phyloP scores from a whole-genome alignment of 1,284 basidiomycete species.

The Austropuccinia psidii region DNA sequence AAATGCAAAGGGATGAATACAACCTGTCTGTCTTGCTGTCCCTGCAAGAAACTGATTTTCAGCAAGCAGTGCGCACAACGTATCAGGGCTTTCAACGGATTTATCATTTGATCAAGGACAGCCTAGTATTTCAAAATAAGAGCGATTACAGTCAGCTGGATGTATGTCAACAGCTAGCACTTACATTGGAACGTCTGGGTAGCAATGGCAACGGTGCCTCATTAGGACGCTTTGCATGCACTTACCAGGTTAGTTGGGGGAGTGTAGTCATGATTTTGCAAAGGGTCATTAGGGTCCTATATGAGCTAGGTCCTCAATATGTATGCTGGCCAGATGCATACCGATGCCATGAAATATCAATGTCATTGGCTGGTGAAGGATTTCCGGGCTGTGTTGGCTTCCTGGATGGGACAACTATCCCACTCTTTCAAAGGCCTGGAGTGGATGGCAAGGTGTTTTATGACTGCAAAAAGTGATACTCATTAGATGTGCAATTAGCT shows the following conservation, averaged over 20 bases:
- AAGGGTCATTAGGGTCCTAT: neutral
- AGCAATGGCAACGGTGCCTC: neutral
- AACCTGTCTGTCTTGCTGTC: neutral
- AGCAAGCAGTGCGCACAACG: neutral
- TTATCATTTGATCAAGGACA: neutral
- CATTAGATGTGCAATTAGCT: neutral
- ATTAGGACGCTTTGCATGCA: neutral
- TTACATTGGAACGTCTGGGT: neutral
- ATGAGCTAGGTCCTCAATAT: too few species aligned
- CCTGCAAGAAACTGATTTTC: neutral
- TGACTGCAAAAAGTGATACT: neutral
- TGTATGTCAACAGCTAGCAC: neutral
- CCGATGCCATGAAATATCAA: neutral
- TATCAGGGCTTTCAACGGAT: neutral
- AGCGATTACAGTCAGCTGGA: neutral
- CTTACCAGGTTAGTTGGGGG: neutral
- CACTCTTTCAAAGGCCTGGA: neutral
- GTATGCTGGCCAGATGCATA: neutral
- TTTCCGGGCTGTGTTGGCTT: neutral
- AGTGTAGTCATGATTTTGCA: neutral
- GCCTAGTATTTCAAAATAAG: neutral
- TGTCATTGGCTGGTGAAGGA: neutral
- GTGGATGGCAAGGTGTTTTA: neutral
- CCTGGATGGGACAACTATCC: slow-evolving; percentile 4
- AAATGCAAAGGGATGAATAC: too few species aligned